Conservation (phyloP, 1,284 basidiomycete species). For the Trichosporon inkin region DNA sequence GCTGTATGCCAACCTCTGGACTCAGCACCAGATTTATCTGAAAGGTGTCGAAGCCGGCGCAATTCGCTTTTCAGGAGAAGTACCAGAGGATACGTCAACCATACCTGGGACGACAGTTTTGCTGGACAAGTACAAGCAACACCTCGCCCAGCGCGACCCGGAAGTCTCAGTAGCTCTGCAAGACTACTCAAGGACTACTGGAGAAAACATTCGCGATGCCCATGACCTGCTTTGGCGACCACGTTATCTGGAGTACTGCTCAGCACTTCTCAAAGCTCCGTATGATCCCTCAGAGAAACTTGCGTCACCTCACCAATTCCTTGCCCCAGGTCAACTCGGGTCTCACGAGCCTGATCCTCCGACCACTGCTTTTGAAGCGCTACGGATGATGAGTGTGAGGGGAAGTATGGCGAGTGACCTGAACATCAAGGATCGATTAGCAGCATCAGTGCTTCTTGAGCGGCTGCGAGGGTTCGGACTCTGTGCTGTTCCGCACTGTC, state of each 20-base stretch:
- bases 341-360: constrained; percentile 24
- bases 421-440: constrained; percentile 56
- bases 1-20: constrained; percentile 59
- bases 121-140: constrained; percentile 56
- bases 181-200: constrained; percentile 27
- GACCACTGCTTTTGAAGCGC: constrained; percentile 58
- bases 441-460: constrained; percentile 57
- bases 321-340: background rate
- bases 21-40: constrained; percentile 62
- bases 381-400: constrained; percentile 59
- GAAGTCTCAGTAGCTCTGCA: constrained; percentile 26
- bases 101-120: constrained; percentile 23
- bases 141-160: constrained; percentile 44
- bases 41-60: constrained; percentile 65
- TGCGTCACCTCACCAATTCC: background rate
- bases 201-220: constrained; percentile 16
- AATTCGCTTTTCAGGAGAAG: constrained; percentile 44
- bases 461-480: constrained; percentile 63
- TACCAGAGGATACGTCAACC: background rate
- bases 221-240: constrained; percentile 62
- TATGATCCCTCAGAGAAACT: constrained; percentile 10
- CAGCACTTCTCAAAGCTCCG: constrained; percentile 34
- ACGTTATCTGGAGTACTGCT: constrained; percentile 58
- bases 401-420: constrained; percentile 63
- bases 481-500: constrained; percentile 49